Conservation (phyloP, 2,329 filamentous ascomycete genomes). For the Penicillium sp. region DNA sequence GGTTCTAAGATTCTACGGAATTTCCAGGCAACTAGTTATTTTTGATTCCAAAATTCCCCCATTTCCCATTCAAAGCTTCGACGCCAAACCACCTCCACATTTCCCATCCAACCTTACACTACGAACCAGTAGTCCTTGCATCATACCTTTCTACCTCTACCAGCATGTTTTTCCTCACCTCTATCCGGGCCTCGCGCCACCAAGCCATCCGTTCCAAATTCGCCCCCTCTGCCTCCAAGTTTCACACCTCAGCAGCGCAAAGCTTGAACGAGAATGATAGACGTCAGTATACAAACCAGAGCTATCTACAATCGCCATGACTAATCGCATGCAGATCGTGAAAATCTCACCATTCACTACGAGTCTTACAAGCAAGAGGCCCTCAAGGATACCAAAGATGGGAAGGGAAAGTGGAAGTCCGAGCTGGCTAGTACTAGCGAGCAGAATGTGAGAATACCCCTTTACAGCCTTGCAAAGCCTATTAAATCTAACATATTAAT, state of each 20-base stretch:
- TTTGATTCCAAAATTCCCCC: neutral
- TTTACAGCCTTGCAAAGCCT: neutral
- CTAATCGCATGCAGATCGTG: constrained; percentile 30
- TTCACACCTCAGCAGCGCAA: constrained; percentile 25
- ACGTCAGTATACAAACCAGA: constrained; percentile 16
- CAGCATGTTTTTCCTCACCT: constrained; percentile 32
- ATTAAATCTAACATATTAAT: constrained; percentile 1
- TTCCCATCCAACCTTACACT: neutral
- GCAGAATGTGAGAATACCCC: constrained; percentile 53
- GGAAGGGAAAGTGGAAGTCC: constrained; percentile 68
- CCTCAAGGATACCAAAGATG: constrained; percentile 47
- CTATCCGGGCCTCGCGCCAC: constrained; percentile 19
- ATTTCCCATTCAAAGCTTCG: neutral
- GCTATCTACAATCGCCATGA: neutral
- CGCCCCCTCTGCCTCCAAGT: constrained; percentile 10
- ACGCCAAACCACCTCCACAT: neutral
- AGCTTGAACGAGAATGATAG: constrained; percentile 31
- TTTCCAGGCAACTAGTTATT: neutral
- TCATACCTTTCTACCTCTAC: neutral
- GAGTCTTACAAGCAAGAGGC: constrained; percentile 57
- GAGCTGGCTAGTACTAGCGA: constrained; percentile 73
- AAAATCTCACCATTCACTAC: constrained; percentile 40
- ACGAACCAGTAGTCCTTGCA: neutral
- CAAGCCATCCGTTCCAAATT: constrained; percentile 15
- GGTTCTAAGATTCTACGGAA: neutral